Evolutionary conservation across 179 eudicot species (phyloP), one percentile per base, ranked within the genome.

Genomic region (Beta macrorhiza): DNA sequence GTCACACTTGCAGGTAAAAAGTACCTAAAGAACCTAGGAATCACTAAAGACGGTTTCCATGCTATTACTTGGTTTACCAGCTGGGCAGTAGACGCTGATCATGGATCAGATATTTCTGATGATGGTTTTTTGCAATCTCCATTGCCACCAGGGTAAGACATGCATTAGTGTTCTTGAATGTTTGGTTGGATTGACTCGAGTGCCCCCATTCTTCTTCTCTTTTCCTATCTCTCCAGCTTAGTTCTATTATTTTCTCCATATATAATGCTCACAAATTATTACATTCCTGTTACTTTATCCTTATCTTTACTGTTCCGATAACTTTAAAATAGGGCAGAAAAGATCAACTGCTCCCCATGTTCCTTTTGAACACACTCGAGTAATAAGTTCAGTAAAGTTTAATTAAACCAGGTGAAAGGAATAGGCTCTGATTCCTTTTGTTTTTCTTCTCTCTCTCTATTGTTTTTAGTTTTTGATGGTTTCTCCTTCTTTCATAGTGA

Each of bases 51-150:
- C n/a, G 92, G 92, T 32, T 96, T 96, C 85, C 92, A 91, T 83
- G 96, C 94, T 25, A 85, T 96, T 17, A 89, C 97, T 64, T 94
- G 97, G 98, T 90, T 96, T 85, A 96, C 99, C 74, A 96, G 99
- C 86, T 96, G 99, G 99, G 96, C 97, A 64, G 99, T 96, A 62
- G 98, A 93, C 85, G 97, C 94, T 72, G 95, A 94, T 83, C 99
- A 94, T 85, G 87, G 91, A 72, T 89, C 94, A 42, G 91, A 80
- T 51, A 77, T 90, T 82, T 81, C 86, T 52, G 88, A 70, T 53
- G 80, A 75, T 78, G 85, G 80, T 79, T 88, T 85, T 80, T 16
- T 49, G 49, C 75, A 77, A 32, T 79, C 85, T 11, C 79, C 83
- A 79, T 52, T 79, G 29, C 82, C 83, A 42, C 67, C 81, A 74